Conservation (phyloP, 768 basidiomycete species). For the Pleurotus cornucopiae region DNA sequence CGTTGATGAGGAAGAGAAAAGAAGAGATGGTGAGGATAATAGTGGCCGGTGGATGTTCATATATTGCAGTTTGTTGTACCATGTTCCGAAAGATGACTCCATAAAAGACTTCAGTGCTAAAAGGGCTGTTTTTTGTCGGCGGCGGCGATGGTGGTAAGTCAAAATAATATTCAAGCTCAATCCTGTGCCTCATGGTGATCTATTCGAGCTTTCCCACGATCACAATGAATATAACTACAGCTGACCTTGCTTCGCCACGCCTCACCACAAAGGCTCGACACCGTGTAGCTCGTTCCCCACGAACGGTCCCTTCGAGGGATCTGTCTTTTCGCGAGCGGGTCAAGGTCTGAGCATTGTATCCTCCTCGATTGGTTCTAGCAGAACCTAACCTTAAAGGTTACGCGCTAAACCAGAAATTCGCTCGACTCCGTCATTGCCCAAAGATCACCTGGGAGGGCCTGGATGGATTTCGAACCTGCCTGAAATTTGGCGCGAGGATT, state of each 20-base stretch:
- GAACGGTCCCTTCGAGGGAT: neutral
- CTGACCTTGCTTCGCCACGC: too few relatives aligned
- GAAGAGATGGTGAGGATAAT: conserved; percentile 43
- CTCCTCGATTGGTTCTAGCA: neutral
- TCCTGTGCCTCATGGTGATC: too few relatives aligned
- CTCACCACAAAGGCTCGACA: neutral
- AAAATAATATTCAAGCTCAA: too few relatives aligned
- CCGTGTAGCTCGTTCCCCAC: neutral
- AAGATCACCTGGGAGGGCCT: neutral
- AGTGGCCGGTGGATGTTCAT: conserved; percentile 26
- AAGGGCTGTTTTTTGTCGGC: too few relatives aligned
- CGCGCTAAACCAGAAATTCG: neutral
- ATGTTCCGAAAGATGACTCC: neutral
- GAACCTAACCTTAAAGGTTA: neutral
- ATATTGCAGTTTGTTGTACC: conserved; percentile 10
- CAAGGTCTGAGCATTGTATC: conserved; percentile 2
- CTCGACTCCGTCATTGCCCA: neutral
- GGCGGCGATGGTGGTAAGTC: too few relatives aligned
- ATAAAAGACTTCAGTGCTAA: neutral
- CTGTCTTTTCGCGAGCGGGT: conserved; percentile 1
- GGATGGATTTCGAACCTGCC: neutral
- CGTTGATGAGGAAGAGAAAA: conserved; percentile 52
- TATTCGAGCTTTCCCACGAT: too few relatives aligned
- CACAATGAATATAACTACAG: too few relatives aligned
- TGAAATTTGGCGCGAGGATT: neutral